Evolutionary conservation across 495 filamentous ascomycete genomes (phyloP).

Genomic region (Geoglossum glabrum): DNA sequence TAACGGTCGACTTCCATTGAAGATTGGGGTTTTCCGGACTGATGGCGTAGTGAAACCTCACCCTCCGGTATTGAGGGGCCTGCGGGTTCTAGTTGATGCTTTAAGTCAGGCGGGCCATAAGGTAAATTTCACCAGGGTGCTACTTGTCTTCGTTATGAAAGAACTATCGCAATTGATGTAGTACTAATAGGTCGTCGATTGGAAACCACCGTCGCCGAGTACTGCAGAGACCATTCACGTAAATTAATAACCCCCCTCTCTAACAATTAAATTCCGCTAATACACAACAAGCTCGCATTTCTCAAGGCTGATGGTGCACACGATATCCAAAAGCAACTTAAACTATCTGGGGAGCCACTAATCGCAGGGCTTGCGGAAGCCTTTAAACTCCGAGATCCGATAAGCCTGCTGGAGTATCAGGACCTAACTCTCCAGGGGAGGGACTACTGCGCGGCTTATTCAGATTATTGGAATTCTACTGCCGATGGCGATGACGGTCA

Average conservation of each 20-base stretch:
- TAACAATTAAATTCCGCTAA: background rate
- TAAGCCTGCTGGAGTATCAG: slow-evolving; percentile 12
- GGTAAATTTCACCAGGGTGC: slow-evolving; percentile 9
- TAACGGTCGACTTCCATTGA: slow-evolving; percentile 18
- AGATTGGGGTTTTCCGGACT: slow-evolving; percentile 31
- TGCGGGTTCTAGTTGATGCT: slow-evolving; percentile 29
- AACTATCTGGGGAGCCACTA: slow-evolving; percentile 33
- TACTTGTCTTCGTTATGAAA: background rate
- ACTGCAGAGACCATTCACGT: background rate
- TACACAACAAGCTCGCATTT: background rate
- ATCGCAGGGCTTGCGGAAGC: slow-evolving; percentile 20
- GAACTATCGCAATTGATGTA: background rate
- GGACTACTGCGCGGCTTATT: slow-evolving; percentile 38
- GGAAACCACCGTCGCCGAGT: slow-evolving; percentile 33
- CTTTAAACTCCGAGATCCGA: background rate
- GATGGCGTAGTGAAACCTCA: slow-evolving; percentile 28
- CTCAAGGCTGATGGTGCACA: slow-evolving; percentile 15
- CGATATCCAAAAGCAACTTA: slow-evolving; percentile 26
- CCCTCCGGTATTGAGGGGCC: slow-evolving; percentile 33
- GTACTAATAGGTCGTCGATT: slow-evolving; percentile 27
- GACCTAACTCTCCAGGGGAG: slow-evolving; percentile 35
- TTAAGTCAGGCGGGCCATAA: slow-evolving; percentile 34
- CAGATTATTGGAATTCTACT: slow-evolving; percentile 52
- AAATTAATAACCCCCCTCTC: background rate
- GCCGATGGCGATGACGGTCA: slow-evolving; percentile 4